phyloP scores from a whole-genome alignment of 805 yeast genomes.

The Schizosaccharomyces lindneri region DNA sequence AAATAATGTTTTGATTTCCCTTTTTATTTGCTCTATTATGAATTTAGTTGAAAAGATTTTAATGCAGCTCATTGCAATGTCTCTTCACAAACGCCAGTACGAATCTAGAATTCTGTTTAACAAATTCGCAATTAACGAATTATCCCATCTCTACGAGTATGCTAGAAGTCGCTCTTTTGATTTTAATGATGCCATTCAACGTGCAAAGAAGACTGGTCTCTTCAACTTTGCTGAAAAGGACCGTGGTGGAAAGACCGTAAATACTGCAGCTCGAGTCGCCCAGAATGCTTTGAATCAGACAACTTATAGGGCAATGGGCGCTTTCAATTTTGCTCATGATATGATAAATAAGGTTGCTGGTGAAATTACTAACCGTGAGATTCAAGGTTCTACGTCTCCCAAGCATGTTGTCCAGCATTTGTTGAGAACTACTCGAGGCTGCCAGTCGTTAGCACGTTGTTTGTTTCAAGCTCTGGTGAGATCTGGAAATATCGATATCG shows the following conservation, averaged over 20 bases:
- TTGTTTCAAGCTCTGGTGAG: conserved; percentile 10
- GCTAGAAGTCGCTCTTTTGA: background rate
- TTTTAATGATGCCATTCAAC: background rate
- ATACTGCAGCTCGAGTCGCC: conserved; percentile 6
- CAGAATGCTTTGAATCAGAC: conserved; percentile 3
- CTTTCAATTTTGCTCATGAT: conserved; percentile 4
- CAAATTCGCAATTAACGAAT: conserved; percentile 13
- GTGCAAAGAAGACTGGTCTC: conserved; percentile 7
- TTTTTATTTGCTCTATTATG: conserved; percentile 16
- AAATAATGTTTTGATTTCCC: conserved; percentile 15
- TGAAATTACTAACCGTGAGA: conserved; percentile 2
- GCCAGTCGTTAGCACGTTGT: conserved; percentile 1
- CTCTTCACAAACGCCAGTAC: conserved; percentile 18
- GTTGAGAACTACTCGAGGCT: background rate
- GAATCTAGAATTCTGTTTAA: conserved; percentile 16
- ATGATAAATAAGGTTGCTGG: conserved; percentile 6
- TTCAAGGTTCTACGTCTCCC: background rate
- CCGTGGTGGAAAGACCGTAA: conserved; percentile 10
- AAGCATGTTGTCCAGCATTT: background rate
- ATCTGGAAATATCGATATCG: conserved; percentile 12
- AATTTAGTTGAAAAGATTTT: conserved; percentile 16
- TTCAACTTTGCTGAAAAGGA: conserved; percentile 18
- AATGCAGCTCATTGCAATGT: conserved; percentile 17
- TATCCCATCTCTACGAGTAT: conserved; percentile 10
- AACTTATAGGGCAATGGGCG: conserved; percentile 3